These are phyloP conservation scores for Metschnikowia reukaufii DNA, from an alignment of 805 yeast genomes.

Conservation along the genomic window DNA sequence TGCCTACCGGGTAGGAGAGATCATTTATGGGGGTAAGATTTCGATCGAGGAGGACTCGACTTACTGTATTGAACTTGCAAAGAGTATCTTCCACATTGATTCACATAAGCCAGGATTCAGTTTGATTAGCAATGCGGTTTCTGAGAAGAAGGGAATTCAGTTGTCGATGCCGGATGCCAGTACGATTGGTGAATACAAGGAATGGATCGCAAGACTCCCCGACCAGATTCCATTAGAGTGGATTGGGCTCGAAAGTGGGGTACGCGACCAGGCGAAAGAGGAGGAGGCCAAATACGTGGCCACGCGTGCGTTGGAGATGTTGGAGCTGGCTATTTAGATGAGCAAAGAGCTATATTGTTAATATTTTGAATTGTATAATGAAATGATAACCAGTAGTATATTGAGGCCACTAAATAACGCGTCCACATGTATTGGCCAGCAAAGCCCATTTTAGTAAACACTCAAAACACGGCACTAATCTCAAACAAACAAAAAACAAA, in stretches of 20 bases:
- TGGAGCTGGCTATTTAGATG: slow-evolving; percentile 1
- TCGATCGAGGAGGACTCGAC: slow-evolving; percentile 42
- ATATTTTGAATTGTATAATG: too few species aligned
- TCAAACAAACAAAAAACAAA: too few species aligned
- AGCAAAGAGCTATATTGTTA: background rate
- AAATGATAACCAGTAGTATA: too few species aligned
- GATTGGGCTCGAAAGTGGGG: slow-evolving; percentile 49
- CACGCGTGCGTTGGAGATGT: slow-evolving; percentile 1
- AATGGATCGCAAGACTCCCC: slow-evolving; percentile 58
- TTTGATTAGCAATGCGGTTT: slow-evolving; percentile 32
- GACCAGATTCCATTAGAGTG: slow-evolving; percentile 51
- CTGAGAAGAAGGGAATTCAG: slow-evolving; percentile 12
- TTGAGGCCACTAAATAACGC: too few species aligned
- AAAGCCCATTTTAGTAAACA: too few species aligned
- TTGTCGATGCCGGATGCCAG: slow-evolving; percentile 52
- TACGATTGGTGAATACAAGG: slow-evolving; percentile 28
- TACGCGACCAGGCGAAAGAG: slow-evolving; percentile 35
- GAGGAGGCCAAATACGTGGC: slow-evolving; percentile 20
- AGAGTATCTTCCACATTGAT: slow-evolving; percentile 35
- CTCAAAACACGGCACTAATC: background rate
- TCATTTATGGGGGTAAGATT: slow-evolving; percentile 69
- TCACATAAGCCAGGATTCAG: slow-evolving; percentile 46
- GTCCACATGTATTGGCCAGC: too few species aligned
- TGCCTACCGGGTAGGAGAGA: slow-evolving; percentile 47
- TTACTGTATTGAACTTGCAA: slow-evolving; percentile 35